Conservation (phyloP, 352 stramenopile genomes). For the Phytophthora tentaculata region DNA sequence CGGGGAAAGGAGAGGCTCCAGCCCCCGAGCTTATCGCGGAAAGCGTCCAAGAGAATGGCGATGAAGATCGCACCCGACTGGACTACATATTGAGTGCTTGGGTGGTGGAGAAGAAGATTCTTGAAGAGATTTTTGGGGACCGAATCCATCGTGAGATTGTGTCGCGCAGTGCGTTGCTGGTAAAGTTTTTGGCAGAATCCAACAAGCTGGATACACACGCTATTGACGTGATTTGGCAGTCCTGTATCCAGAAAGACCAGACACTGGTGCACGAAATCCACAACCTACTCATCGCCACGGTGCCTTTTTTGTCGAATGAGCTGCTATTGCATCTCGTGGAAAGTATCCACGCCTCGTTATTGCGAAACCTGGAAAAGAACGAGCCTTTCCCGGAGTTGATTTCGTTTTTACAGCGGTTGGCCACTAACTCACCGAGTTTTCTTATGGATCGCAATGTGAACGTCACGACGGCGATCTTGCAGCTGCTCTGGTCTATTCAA, state of each 20-base stretch:
- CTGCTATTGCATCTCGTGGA: constrained; percentile 76
- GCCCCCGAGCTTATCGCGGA: constrained; percentile 76
- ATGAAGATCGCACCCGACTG: constrained; percentile 58
- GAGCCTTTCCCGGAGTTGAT: constrained; percentile 76
- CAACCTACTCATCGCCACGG: constrained; percentile 72
- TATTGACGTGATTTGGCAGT: constrained; percentile 82
- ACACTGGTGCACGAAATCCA: constrained; percentile 87
- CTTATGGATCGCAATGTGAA: constrained; percentile 70
- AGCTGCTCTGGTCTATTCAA: constrained; percentile 87
- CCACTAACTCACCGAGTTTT: constrained; percentile 68
- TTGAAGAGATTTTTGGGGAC: constrained; percentile 90
- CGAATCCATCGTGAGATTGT: constrained; percentile 90
- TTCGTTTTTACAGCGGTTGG: constrained; percentile 82
- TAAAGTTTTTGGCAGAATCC: constrained; percentile 88
- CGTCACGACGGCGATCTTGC: constrained; percentile 71
- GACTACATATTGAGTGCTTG: constrained; percentile 80
- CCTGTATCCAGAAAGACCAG: constrained; percentile 86
- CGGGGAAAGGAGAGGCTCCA: constrained; percentile 72
- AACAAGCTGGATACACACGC: constrained; percentile 70
- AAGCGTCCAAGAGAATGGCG: constrained; percentile 59
- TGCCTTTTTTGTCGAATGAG: constrained; percentile 77
- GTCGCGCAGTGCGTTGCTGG: constrained; percentile 74
- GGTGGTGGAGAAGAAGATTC: constrained; percentile 76
- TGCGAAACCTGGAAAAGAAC: constrained; percentile 53
- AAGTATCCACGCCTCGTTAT: constrained; percentile 65